A percentile compares a stretch with the other conserved stretches of the same genome.
Conservation (phyloP, 176 grass and related monocot genomes). For the Carex littledalei region DNA sequence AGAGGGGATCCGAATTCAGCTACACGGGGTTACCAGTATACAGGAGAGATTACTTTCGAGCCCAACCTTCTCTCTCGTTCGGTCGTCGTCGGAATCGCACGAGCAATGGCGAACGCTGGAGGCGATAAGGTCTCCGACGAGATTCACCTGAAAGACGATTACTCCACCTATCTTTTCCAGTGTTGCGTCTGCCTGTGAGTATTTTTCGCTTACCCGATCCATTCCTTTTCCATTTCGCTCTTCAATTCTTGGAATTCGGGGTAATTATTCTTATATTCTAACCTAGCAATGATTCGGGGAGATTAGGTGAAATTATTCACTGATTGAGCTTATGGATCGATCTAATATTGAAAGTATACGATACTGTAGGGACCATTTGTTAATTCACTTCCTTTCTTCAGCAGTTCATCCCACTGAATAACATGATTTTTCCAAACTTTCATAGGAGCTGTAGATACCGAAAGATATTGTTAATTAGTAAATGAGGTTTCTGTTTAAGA, state of each 20-base stretch:
- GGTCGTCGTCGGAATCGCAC: not conserved
- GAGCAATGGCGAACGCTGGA: slow-evolving; percentile 2
- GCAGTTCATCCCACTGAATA: not conserved
- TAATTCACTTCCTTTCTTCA: not conserved
- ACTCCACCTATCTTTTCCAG: slow-evolving; percentile 36
- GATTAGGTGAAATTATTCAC: not conserved
- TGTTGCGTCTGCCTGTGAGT: slow-evolving; percentile 94
- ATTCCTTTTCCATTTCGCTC: not conserved
- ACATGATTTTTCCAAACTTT: not conserved
- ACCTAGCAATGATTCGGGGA: not conserved
- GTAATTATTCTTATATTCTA: not conserved
- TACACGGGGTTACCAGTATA: too few relatives aligned
- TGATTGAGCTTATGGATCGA: not conserved
- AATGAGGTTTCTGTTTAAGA: not conserved
- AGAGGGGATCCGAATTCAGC: too few relatives aligned
- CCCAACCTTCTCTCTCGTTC: not conserved
- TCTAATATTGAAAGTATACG: not conserved
- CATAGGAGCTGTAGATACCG: not conserved
- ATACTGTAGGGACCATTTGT: not conserved
- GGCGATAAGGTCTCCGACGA: not conserved
- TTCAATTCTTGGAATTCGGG: not conserved
- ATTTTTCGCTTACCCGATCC: not conserved
- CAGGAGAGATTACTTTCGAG: not conserved
- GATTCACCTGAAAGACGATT: not conserved
- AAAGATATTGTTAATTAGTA: not conserved